Base-by-base conservation (phyloP, 352 stramenopile species). In the Phytophthora tentaculata region DNA sequence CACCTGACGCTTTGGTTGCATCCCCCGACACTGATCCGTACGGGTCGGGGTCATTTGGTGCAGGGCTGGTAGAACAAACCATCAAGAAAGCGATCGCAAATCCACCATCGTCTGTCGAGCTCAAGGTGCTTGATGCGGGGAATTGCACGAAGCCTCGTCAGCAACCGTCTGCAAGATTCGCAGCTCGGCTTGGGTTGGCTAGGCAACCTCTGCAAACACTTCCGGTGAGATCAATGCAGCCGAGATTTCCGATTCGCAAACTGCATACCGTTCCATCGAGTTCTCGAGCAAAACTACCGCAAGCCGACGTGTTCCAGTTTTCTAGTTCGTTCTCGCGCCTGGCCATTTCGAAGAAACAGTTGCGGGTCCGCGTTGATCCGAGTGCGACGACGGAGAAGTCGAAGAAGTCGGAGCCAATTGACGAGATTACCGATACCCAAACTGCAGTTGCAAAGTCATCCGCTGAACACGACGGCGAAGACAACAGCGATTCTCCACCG, bases 21-120 rank as follows among this genome's bases (percentile, higher is more conserved):
- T 66, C 62, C 2, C 79, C 77, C 0, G 78, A 90, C 39, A 73
- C 70, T 8, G 80, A 88, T 55, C 84, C 83, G 10, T 92, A 90
- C 57, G 83, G 81, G n/a, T 63, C 76, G 5, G 81, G 79, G 12
- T 73, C 83, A 4, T 91, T 87, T 53, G 83, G 80, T 22, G 61
- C 73, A 17, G 81, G 83, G 12, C 63, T 87, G 3, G 61, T 93
- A 7, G 83, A 93, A 43, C 65, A 86, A 35, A 78, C 77, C n/a
- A 74, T 88, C 35, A 75, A 88, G 39, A 67, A 71, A 16, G 80
- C 76, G 12, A 67, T 87, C 45, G 61, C 52, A 22, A 74, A 63
- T 39, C 35, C 37, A 14, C 53, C 55, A 13, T 50, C 58, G 22
- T 57, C 37, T 45, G 26, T 47, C 12, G 29, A 67, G 22, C 67